Base-by-base conservation (phyloP, 768 basidiomycete species). In the Glaciozyma antarctica region DNA sequence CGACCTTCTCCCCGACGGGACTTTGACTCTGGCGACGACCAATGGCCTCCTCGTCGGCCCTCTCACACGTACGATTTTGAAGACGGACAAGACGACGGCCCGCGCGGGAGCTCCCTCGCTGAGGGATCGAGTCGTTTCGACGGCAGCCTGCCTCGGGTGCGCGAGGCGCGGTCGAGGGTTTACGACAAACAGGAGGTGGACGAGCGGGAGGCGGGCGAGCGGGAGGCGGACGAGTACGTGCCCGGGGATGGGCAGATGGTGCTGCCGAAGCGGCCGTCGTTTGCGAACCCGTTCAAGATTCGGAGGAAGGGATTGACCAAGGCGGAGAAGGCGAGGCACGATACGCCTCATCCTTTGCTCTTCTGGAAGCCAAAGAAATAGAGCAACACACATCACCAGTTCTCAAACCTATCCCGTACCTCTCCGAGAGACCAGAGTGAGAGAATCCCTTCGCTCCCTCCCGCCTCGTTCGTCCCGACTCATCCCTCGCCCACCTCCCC, bases 271-370 rank as follows among this genome's bases (percentile, higher is more conserved):
- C 51, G 61, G 44, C 63, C 67, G 45, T 52, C 47, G 30, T 62
- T 56, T 26, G 61, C 55, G 12, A 69, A 69, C 58, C 51, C 45
- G 45, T 69, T 26, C 64, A 69, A 69, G 63, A 64, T 68, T 32
- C 24, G 63, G 26, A 26, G 63, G 28, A 19, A 49, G 60, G 57
- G 45, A 24, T n/a, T 48, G 57, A 28, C 57, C 21, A 57, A 52
- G 53, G 61, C 48, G 38, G 67, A 69, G 54, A 69, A 65, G 64
- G 48, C 26, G 56, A 9, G 19, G 16, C 56, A 38, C 53, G 64
- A 65, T 22, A 2, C 17, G 47, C 55, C 51, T 30, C 64, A 69
- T 41, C 64, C 67, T 5, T 45, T 64, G 47, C 22, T 69, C 41
- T 62, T 59, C 34, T 69, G 64, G 64, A 65, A 63, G 61, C 6